These are phyloP conservation scores for Allium cepa DNA, from an alignment of 106 monocot species.

Conservation along the genomic window DNA sequence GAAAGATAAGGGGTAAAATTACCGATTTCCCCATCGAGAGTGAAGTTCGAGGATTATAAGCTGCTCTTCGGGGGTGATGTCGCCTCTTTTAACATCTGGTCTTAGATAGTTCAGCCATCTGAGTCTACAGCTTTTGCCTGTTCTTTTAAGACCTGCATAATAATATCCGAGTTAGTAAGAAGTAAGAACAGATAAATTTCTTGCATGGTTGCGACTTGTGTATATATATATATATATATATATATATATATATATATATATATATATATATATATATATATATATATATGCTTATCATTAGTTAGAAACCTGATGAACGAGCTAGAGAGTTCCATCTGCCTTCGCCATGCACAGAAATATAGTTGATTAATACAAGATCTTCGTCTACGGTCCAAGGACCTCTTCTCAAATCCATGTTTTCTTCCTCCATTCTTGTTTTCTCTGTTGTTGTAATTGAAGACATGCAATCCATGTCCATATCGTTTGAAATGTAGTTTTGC, in stretches of 20 bases:
- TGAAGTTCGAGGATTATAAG: constrained; percentile 81
- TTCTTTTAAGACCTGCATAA: constrained; percentile 38
- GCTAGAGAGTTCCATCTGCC: constrained; percentile 79
- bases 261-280: constrained; percentile 1
- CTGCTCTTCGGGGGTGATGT: constrained; percentile 77
- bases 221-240: too few species aligned
- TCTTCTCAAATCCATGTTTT: constrained; percentile 39
- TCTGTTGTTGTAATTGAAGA: constrained; percentile 1
- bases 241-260: too few species aligned
- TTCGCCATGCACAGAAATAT: constrained; percentile 54
- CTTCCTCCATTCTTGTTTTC: not conserved
- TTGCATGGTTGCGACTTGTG: not conserved
- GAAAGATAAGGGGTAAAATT: not conserved
- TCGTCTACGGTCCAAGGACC: constrained; percentile 83
- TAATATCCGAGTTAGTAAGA: not conserved
- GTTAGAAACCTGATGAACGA: constrained; percentile 39
- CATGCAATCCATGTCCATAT: not conserved
- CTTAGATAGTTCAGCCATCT: constrained; percentile 91
- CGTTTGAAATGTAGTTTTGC: not conserved
- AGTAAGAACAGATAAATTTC: not conserved
- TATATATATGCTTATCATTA: not conserved
- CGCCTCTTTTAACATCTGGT: constrained; percentile 65
- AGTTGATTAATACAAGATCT: constrained; percentile 47
- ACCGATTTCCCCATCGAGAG: constrained; percentile 75
- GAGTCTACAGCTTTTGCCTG: constrained; percentile 88